Percentiles rank a stretch among this genome's conserved stretches.
Conservation (phyloP, 2,329 filamentous ascomycete species). For the Aspergillus arachidicola region DNA sequence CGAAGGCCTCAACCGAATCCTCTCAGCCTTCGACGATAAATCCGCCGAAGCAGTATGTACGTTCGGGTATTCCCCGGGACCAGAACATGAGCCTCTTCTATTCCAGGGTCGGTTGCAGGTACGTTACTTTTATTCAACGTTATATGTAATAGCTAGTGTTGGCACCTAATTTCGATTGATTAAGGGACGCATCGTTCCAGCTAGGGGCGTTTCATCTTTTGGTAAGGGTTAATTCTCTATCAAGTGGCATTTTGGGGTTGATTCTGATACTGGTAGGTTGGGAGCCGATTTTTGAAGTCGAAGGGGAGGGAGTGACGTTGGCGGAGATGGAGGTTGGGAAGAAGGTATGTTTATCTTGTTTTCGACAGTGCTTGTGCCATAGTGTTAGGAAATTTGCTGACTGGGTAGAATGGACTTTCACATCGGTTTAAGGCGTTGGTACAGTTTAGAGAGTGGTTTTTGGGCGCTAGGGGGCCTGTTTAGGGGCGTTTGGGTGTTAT, state of each 20-base stretch:
- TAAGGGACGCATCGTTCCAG: conserved; percentile 72
- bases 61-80: conserved; percentile 80
- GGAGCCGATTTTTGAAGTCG: conserved; percentile 87
- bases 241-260: neutral
- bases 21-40: conserved; percentile 81
- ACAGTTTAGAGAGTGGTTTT: neutral
- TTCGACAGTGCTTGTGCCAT: too few species aligned
- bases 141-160: neutral
- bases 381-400: neutral
- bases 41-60: conserved; percentile 86
- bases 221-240: conserved; percentile 55
- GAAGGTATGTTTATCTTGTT: conserved; percentile 20
- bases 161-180: neutral
- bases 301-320: conserved; percentile 79
- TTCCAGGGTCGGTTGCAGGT: conserved; percentile 67
- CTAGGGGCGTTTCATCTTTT: conserved; percentile 74
- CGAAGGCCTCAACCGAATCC: conserved; percentile 76
- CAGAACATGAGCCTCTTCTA: conserved; percentile 72
- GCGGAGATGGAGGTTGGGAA: conserved; percentile 85
- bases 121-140: neutral
- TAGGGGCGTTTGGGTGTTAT: neutral
- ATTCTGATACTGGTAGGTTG: conserved; percentile 61
- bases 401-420: neutral
- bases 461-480: neutral
- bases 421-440: conserved; percentile 1